Conservation (phyloP, 495 filamentous ascomycete species). For the Penicillium salamii region DNA sequence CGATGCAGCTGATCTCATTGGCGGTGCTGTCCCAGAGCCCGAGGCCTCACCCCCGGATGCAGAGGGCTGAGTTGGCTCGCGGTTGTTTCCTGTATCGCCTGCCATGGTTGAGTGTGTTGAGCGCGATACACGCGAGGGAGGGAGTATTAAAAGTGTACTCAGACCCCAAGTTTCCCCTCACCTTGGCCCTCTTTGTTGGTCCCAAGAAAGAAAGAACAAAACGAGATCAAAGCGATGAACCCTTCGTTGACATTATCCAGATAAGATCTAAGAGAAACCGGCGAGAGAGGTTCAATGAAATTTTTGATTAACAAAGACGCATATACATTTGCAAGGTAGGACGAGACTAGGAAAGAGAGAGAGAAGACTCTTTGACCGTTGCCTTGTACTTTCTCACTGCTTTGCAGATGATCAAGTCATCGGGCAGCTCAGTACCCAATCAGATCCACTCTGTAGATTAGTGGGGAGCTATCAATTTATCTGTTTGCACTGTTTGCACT, state of each 20-base stretch:
- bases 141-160: neutral
- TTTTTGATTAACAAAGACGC: conserved; percentile 1
- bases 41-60: neutral
- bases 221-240: conserved; percentile 4
- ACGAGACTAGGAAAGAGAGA: neutral
- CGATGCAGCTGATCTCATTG: conserved; percentile 21
- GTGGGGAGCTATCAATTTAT: conserved; percentile 13
- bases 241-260: conserved; percentile 3
- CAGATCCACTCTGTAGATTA: conserved; percentile 1
- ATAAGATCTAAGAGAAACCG: conserved; percentile 1
- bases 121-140: conserved; percentile 4
- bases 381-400: neutral
- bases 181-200: conserved; percentile 1
- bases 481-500: conserved; percentile 5
- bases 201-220: neutral
- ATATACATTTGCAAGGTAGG: conserved; percentile 8
- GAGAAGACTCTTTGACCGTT: conserved; percentile 9
- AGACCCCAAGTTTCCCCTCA: neutral
- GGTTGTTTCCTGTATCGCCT: conserved; percentile 16
- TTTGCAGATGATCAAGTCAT: conserved; percentile 10
- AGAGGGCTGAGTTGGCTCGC: conserved; percentile 13
- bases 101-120: conserved; percentile 16
- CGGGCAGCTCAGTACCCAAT: conserved; percentile 9
- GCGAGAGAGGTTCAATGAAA: neutral
- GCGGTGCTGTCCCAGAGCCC: conserved; percentile 6